Percentiles rank a stretch among this genome's conserved stretches.
phyloP scores from a whole-genome alignment of 306 rosid species.

The Medicago truncatula region MtrunA17r5.0-ANR NC_053049.1:13618001-13618500 shows the following conservation, averaged over 20 bases:
- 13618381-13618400: too few relatives aligned
- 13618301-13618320: neutral
- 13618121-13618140: constrained; percentile 21
- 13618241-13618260: neutral
- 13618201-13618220: constrained; percentile 36
- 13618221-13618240: constrained; percentile 34
- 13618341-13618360: neutral
- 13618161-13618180: constrained; percentile 23
- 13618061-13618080: constrained; percentile 49
- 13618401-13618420: too few relatives aligned
- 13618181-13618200: constrained; percentile 14
- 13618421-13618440: too few relatives aligned
- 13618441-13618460: too few relatives aligned
- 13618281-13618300: neutral
- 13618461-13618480: too few relatives aligned
- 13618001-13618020: constrained; percentile 97
- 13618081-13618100: constrained; percentile 5
- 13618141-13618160: constrained; percentile 20
- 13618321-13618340: neutral
- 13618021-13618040: constrained; percentile 89
- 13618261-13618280: constrained; percentile 6
- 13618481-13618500: too few relatives aligned
- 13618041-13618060: constrained; percentile 90
- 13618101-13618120: neutral
- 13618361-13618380: too few relatives aligned